Evolutionary conservation across 306 rosid genomes (phyloP), one percentile per base, ranked within the genome.

Genomic region (Sphenostylis stenocarpa): DNA sequence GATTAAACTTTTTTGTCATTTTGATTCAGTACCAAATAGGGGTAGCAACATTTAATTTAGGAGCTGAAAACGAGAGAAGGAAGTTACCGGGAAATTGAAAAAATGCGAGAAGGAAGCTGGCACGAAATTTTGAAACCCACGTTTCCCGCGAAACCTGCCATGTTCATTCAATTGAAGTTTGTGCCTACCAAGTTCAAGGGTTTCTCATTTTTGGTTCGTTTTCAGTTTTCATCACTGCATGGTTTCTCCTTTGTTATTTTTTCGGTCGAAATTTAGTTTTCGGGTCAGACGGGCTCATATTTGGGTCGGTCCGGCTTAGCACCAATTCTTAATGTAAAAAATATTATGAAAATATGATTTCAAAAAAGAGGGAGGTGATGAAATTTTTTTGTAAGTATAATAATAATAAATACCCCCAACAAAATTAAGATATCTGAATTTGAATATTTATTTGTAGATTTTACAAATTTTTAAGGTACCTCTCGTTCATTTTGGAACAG

Each of bases 91-190:
- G 87, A 70, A 81, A 76, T 67, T 26, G 75, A 45, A 34, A 81
- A 80, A 66, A 78, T 38, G 10, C 85, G 86, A 60, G 31, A 72
- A 9, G 64, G 87, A 66, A 87, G 71, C 8, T 84, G 90, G 36
- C 58, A 61, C 52, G 87, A 82, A 75, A 86, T 26, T 76, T 78
- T 90, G 87, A 81, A 67, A 75, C 62, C 69, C 51, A 87, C 13
- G 17, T 68, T 84, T 82, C 85, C 90, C 51, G 90, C 87, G 72
- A 82, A 82, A 80, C 47, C 70, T 66, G 87, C 80, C 97, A 88
- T 89, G 55, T 67, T 84, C 73, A 10, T 67, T 56, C 34, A 20
- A 48, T 21, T 61, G 17, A 24, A 82, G 43, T 21, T 39, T 47
- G 45, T 34, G 81, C 13, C 41, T 29, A 28, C 3, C 45, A 62